These are phyloP conservation scores for Coemansia sp. DNA, from an alignment of 192 early-diverging fungal species.

Conservation along the genomic window DNA sequence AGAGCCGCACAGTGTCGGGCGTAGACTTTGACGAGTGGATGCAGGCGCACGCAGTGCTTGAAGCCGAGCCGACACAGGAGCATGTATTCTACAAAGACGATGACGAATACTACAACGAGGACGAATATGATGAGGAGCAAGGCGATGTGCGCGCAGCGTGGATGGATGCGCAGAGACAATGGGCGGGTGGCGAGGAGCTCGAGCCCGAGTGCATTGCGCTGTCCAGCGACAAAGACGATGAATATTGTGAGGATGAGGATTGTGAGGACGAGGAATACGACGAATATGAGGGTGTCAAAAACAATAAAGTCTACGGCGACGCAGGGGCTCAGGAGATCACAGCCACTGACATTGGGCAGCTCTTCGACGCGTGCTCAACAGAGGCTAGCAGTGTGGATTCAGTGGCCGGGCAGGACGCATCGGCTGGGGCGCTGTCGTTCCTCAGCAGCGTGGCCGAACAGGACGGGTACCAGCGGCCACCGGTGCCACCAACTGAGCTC, in stretches of 20 bases:
- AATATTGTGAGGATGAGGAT: too few relatives aligned
- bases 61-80: background rate
- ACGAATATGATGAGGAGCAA: background rate
- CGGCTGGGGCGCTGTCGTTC: background rate
- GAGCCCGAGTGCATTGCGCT: slow-evolving; percentile 10
- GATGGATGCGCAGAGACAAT: slow-evolving; percentile 3
- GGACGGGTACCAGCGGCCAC: slow-evolving; percentile 3
- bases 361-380: background rate
- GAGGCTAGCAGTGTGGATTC: background rate
- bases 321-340: too few relatives aligned
- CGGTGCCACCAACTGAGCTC: background rate
- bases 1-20: slow-evolving; percentile 13
- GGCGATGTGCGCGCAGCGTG: slow-evolving; percentile 12
- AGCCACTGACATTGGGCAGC: background rate
- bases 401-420: background rate
- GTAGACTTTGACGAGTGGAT: slow-evolving; percentile 46
- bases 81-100: background rate
- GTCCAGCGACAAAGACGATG: slow-evolving; percentile 12
- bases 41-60: slow-evolving; percentile 21
- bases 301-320: too few relatives aligned
- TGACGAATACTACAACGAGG: background rate
- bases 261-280: too few relatives aligned
- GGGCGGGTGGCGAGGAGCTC: slow-evolving; percentile 7
- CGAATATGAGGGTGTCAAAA: background rate
- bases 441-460: background rate